Percentiles rank a stretch among this genome's conserved stretches.
Evolutionary conservation across 176 grass and related monocot species (phyloP).

Genomic region (Carex cristatella): DNA sequence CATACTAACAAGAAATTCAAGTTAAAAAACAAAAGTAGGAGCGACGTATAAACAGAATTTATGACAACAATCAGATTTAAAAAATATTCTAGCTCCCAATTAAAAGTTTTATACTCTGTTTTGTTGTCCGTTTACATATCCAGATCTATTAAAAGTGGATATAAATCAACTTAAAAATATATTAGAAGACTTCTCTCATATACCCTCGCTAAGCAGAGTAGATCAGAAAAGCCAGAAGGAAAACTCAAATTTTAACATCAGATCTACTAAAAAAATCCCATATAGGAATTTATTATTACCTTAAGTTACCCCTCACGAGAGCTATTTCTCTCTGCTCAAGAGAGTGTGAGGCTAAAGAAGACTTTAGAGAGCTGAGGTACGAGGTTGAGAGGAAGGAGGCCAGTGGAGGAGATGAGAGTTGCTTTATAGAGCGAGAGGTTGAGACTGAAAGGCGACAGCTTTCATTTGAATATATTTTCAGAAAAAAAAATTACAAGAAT

Average conservation of each 20-base stretch:
- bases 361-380: slow-evolving; percentile 8
- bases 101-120: not conserved
- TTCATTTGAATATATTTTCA: slow-evolving; percentile 25
- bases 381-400: slow-evolving; percentile 38
- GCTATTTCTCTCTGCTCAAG: slow-evolving; percentile 37
- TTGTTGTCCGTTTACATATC: not conserved
- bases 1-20: not conserved
- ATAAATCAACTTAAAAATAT: not conserved
- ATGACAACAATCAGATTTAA: too few species aligned
- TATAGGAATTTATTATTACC: not conserved
- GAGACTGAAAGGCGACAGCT: slow-evolving; percentile 31
- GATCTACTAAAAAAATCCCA: not conserved
- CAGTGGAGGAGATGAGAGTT: slow-evolving; percentile 21
- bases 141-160: not conserved
- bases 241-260: slow-evolving; percentile 6
- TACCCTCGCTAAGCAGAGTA: not conserved
- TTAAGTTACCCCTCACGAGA: not conserved
- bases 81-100: not conserved
- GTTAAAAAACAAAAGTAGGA: not conserved
- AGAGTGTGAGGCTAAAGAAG: slow-evolving; percentile 45
- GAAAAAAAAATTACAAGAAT: not conserved
- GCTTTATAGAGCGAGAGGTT: slow-evolving; percentile 47
- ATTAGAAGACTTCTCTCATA: not conserved
- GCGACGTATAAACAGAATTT: too few species aligned
- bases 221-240: not conserved